Percentiles rank a stretch among this genome's conserved stretches.
These are phyloP conservation scores for Mariannaea elegans DNA, from an alignment of 2,329 filamentous ascomycete genomes.

Conservation along the genomic window DNA sequence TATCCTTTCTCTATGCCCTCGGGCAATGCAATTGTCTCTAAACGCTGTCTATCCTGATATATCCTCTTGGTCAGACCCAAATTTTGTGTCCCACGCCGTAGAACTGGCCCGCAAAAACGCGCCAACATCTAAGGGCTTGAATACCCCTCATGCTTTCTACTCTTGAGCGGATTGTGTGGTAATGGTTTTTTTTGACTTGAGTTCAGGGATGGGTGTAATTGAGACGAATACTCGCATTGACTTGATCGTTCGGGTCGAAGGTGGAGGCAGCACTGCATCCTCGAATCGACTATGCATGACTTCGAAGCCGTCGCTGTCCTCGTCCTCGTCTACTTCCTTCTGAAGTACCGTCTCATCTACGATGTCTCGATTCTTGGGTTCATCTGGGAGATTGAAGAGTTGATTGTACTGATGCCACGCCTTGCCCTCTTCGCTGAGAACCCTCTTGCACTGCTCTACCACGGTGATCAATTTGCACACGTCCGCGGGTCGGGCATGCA, in stretches of 20 bases:
- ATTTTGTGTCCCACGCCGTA: background rate
- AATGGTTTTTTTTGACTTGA: conserved; percentile 59
- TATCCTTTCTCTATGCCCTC: conserved; percentile 7
- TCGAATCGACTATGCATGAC: conserved; percentile 65
- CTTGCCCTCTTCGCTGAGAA: conserved; percentile 57
- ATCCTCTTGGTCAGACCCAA: background rate
- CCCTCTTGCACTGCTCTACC: conserved; percentile 70
- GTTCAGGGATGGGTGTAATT: conserved; percentile 59
- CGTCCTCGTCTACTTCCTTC: conserved; percentile 33
- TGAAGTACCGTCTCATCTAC: conserved; percentile 56
- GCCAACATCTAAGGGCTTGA: background rate
- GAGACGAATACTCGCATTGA: conserved; percentile 71
- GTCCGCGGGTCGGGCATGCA: conserved; percentile 60
- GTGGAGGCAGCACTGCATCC: conserved; percentile 58
- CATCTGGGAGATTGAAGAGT: conserved; percentile 57
- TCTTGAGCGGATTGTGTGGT: conserved; percentile 57
- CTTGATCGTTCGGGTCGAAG: conserved; percentile 56
- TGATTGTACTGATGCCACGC: conserved; percentile 67
- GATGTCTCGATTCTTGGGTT: conserved; percentile 44
- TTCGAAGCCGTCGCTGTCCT: conserved; percentile 62
- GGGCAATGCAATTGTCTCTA: conserved; percentile 8
- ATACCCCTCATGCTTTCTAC: conserved; percentile 21
- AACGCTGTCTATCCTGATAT: conserved; percentile 14
- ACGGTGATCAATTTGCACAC: conserved; percentile 74
- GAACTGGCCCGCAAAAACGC: background rate